Conservation (phyloP, 805 yeast genomes). For the Kregervanrija delftensis region DNA sequence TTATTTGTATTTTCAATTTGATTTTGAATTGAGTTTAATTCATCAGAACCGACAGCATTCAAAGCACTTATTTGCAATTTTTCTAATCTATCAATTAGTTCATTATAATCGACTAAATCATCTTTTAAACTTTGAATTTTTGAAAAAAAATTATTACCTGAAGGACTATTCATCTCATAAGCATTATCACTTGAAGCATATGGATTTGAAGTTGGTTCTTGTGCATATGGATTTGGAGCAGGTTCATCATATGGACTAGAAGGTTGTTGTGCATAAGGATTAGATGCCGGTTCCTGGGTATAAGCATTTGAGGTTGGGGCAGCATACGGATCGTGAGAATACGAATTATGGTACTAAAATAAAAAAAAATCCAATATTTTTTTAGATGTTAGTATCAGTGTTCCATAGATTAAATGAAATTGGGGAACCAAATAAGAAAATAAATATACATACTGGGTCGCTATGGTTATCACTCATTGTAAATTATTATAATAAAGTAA, state of each 20-base stretch:
- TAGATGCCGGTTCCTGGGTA: neutral
- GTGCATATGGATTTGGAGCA: slow-evolving; percentile 16
- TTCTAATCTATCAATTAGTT: slow-evolving; percentile 62
- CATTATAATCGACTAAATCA: slow-evolving; percentile 63
- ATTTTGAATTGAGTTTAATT: slow-evolving; percentile 59
- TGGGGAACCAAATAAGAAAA: too few relatives aligned
- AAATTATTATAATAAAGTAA: too few relatives aligned
- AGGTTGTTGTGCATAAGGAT: slow-evolving; percentile 7
- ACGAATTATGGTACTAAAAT: too few relatives aligned
- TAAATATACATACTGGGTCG: too few relatives aligned
- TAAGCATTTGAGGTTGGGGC: too few relatives aligned
- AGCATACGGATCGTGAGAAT: too few relatives aligned
- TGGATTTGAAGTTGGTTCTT: slow-evolving; percentile 4
- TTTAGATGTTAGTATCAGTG: too few relatives aligned
- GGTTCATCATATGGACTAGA: slow-evolving; percentile 22
- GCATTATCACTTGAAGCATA: slow-evolving; percentile 1
- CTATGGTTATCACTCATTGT: too few relatives aligned
- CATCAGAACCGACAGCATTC: slow-evolving; percentile 66
- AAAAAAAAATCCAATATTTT: too few relatives aligned
- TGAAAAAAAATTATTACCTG: slow-evolving; percentile 44
- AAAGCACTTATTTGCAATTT: slow-evolving; percentile 62
- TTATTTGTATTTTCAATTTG: slow-evolving; percentile 72
- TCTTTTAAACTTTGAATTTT: slow-evolving; percentile 63
- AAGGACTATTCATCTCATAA: slow-evolving; percentile 14
- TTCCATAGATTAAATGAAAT: too few relatives aligned